Base-by-base conservation (phyloP, 257 asterid species). In the Primulina eburnea region DNA sequence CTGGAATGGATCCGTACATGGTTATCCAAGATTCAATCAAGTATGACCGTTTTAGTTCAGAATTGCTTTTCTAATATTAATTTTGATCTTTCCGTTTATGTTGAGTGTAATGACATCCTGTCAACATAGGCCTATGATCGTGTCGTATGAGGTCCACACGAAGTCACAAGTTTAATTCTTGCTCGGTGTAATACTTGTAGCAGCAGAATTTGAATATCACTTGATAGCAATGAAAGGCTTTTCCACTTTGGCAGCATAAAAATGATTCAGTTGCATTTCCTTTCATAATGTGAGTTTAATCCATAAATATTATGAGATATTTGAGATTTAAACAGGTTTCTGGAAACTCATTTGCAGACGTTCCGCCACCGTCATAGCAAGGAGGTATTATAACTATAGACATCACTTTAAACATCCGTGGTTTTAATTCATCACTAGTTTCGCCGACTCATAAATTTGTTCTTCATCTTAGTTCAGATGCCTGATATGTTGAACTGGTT, bases 401-500 rank as follows among this genome's bases (percentile, higher is more conserved):
- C 40, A 47, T 35, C 26, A 16, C 29, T 68, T 38, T 10, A 38
- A 18, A 34, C 16, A 64, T 64, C 71, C 8, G 4, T n/a, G 8
- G 28, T n/a, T 64, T 29, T 30, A 47, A 32, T 64, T 0, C 11
- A 18, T 64, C 50, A 16, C n/a, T 35, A 37, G 38, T 71, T 66
- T 69, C 33, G 60, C 9, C 43, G 35, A 68, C 64, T 60, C 10
- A 74, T 16, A 47, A 67, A 16, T 67, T 67, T 68, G 47, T 52
- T 67, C 34, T 75, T 63, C 52, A 7, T 68, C 73, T 69, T 77
- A 62, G 72, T 70, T 81, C 76, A 89, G 98, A 82, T 82, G 84
- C 95, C 97, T 40, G 96, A 89, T 69, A 82, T 91, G 75, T 77
- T 91, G 81, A 83, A 91, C 80, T 91, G 97, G 97, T 91, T 91